Base-by-base conservation (phyloP, 768 basidiomycete species). In the Hericium erinaceus region DNA sequence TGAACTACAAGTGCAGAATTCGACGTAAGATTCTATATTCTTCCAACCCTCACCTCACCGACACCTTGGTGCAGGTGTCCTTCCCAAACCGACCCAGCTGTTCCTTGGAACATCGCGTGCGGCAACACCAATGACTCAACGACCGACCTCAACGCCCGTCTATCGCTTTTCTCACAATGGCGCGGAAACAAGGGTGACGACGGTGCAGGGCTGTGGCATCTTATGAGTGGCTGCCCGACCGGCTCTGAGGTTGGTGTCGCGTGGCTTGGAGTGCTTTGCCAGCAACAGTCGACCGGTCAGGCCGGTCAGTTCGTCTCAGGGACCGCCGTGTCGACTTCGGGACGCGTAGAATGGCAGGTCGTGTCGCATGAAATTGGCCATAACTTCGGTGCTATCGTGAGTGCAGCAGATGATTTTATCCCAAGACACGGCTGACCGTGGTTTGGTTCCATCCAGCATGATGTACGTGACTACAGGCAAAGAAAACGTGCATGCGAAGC, bases 311-410 rank as follows among this genome's bases (percentile, higher is more conserved):
- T 79, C 37, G 87, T 92, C 39, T 87, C 85, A 24, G 92, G 92
- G 10, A 88, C 91, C 1, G 91, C 82, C 3, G 90, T 94, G 1
- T 87, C 89, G 4, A 91, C 89, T 1, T 77, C 83, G 7, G 84
- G 87, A 4, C 75, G 80, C 50, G 84, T 83, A 2, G 91, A 93
- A 67, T 91, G 87, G 85, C 87, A 90, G 68, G 85, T 90, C 52
- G 76, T 91, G 33, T 79, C 88, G 22, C 89, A 92, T 68, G 89
- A 92, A 68, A 88, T 84, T 57, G 89, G 89, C 15, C 87, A 89
- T 69, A 94, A 92, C 65, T 92, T 95, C 70, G 91, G 92, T 50
- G 90, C 90, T 16, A 92, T 92, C 61, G 86, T 89, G 65, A 71
- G 86, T 79, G 64, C 22, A 7, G 7, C 16, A 15, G 4, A 15